Conservation (phyloP, 2,329 filamentous ascomycete genomes). For the Endothia cerciana region DNA sequence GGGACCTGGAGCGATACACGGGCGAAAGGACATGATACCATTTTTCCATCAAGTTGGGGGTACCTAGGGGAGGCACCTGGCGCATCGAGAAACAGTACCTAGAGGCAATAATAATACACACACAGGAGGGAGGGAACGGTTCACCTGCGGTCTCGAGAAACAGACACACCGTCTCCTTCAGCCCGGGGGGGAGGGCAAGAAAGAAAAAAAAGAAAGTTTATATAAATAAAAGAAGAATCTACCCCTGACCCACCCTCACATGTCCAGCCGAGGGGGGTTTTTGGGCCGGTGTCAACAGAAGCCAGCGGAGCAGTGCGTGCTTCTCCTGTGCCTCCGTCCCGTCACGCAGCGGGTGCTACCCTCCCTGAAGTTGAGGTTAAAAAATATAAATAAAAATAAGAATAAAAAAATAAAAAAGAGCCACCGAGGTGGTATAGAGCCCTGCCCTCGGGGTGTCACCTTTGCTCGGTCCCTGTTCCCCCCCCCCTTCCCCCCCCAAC, state of each 20-base stretch:
- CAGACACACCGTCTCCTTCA: not conserved
- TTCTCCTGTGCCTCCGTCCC: no score
- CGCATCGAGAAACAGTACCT: conserved; percentile 8
- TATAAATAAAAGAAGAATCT: not conserved
- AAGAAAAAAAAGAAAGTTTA: not conserved
- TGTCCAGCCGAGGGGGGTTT: no score
- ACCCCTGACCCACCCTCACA: not conserved
- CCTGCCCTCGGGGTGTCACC: no score
- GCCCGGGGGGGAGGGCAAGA: not conserved
- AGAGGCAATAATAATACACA: not conserved
- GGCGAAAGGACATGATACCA: conserved; percentile 11
- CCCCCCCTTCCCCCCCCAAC: no score
- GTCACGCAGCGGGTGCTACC: no score
- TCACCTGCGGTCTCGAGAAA: not conserved
- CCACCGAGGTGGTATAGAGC: no score
- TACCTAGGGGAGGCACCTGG: not conserved
- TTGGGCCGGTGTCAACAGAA: not conserved
- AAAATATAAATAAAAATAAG: no score
- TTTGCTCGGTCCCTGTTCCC: no score
- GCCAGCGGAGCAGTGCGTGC: not conserved
- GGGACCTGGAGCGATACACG: conserved; percentile 19
- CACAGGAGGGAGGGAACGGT: not conserved
- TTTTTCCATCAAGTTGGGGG: not conserved
- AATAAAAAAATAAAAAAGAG: no score
- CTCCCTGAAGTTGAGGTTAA: no score